phyloP scores from a whole-genome alignment of 2,329 filamentous ascomycete species.

The Fragosphaeria purpurea region DNA sequence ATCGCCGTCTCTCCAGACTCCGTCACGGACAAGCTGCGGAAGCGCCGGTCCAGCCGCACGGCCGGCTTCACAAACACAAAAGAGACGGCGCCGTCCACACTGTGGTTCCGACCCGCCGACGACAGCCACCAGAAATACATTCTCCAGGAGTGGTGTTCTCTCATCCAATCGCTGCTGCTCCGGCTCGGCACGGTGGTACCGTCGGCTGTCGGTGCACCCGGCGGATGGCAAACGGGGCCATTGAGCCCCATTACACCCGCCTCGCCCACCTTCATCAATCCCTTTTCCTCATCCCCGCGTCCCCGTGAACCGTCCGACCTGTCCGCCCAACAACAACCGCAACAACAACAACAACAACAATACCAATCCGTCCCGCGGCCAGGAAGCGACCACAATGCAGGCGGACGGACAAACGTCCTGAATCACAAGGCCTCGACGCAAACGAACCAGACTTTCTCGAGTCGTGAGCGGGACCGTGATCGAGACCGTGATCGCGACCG shows the following conservation, averaged over 20 bases:
- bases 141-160: constrained; percentile 50
- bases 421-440: constrained; percentile 38
- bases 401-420: constrained; percentile 25
- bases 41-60: constrained; percentile 54
- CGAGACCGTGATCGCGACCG: neutral
- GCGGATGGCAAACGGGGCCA: constrained; percentile 29
- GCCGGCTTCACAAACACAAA: constrained; percentile 44
- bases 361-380: constrained; percentile 30
- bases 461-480: constrained; percentile 14
- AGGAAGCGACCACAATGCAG: constrained; percentile 30
- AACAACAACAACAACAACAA: neutral
- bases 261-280: constrained; percentile 44
- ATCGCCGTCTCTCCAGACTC: constrained; percentile 43
- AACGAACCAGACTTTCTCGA: constrained; percentile 29
- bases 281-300: constrained; percentile 29
- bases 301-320: constrained; percentile 2
- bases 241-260: constrained; percentile 42
- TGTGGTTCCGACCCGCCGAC: constrained; percentile 50
- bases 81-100: constrained; percentile 35
- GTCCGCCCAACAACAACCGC: neutral
- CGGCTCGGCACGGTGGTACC: neutral
- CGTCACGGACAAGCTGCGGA: constrained; percentile 47
- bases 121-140: constrained; percentile 30
- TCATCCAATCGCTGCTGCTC: constrained; percentile 36
- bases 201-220: constrained; percentile 11